Evolutionary conservation across 1,284 basidiomycete species (phyloP).

Genomic region (Apiotrichum mycotoxinovorans): DNA sequence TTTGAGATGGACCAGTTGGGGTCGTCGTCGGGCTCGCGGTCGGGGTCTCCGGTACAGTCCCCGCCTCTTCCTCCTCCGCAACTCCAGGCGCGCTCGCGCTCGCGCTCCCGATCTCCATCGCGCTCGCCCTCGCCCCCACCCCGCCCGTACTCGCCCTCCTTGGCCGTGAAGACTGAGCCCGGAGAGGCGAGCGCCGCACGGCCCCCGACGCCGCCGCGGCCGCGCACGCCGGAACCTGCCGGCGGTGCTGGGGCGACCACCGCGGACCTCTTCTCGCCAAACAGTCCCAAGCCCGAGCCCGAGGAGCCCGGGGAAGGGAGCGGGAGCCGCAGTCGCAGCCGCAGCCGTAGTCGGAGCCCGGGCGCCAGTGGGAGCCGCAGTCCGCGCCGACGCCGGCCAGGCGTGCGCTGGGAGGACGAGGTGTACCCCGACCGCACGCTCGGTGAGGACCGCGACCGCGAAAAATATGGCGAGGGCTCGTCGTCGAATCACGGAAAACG

Average conservation of each 20-base stretch:
- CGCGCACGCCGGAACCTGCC: background rate
- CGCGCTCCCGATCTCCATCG: too few relatives aligned
- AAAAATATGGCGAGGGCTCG: background rate
- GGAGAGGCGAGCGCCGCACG: too few relatives aligned
- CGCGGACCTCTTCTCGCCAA: constrained; percentile 4
- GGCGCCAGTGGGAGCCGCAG: background rate
- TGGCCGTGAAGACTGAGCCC: too few relatives aligned
- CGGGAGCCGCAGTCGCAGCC: background rate
- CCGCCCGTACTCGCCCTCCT: too few relatives aligned
- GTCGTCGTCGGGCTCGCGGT: too few relatives aligned
- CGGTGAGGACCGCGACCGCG: background rate
- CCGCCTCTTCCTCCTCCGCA: too few relatives aligned
- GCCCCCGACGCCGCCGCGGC: background rate
- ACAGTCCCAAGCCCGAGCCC: background rate
- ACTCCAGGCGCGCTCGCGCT: too few relatives aligned
- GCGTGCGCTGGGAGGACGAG: constrained; percentile 8
- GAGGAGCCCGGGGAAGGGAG: background rate
- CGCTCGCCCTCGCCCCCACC: too few relatives aligned
- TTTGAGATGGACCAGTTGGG: too few relatives aligned
- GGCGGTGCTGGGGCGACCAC: background rate
- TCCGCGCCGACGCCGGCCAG: background rate
- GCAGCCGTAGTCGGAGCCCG: background rate
- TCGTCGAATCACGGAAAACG: too few relatives aligned
- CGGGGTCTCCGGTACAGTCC: too few relatives aligned
- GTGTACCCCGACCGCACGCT: background rate